Percentiles rank a stretch among this genome's conserved stretches.
Evolutionary conservation across 164 flowering plant genomes (phyloP).

Genomic region (Piper longum): DNA sequence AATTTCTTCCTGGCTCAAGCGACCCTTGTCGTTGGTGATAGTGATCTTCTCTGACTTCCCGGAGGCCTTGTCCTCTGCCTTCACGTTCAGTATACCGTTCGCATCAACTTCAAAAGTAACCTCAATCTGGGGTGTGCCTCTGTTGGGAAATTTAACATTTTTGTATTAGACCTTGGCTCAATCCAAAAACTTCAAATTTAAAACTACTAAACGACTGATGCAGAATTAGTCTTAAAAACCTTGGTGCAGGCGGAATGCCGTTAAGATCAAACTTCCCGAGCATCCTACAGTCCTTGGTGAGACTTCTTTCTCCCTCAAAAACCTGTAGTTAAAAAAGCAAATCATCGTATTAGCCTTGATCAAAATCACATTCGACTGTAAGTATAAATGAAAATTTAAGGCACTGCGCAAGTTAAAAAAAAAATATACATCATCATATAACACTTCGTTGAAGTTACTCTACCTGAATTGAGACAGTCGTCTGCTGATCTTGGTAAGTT

Average conservation of each 20-base stretch:
- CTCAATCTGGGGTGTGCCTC: slow-evolving; percentile 84
- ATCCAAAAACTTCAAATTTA: neutral
- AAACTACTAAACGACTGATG: neutral
- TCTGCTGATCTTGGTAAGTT: slow-evolving; percentile 93
- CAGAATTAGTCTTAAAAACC: slow-evolving; percentile 20
- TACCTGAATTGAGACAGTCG: slow-evolving; percentile 84
- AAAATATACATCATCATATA: too few relatives aligned
- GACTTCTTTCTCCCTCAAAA: slow-evolving; percentile 92
- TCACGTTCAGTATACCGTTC: slow-evolving; percentile 69
- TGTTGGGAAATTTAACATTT: slow-evolving; percentile 16
- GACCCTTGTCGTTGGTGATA: slow-evolving; percentile 82
- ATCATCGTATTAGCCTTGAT: neutral
- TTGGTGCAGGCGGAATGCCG: slow-evolving; percentile 81
- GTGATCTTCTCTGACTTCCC: slow-evolving; percentile 77
- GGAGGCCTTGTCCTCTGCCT: slow-evolving; percentile 72
- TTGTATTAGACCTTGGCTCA: too few relatives aligned
- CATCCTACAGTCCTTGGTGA: slow-evolving; percentile 69
- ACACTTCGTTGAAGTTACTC: too few relatives aligned
- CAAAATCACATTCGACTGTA: too few relatives aligned
- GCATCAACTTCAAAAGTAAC: slow-evolving; percentile 84
- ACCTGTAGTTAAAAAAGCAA: slow-evolving; percentile 23
- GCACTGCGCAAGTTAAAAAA: too few relatives aligned
- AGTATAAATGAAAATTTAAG: too few relatives aligned
- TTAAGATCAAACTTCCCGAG: slow-evolving; percentile 74
- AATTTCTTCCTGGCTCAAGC: slow-evolving; percentile 73